These are phyloP conservation scores for Dipteronia dyeriana DNA, from an alignment of 345 rosid species.

Conservation along the genomic window DNA sequence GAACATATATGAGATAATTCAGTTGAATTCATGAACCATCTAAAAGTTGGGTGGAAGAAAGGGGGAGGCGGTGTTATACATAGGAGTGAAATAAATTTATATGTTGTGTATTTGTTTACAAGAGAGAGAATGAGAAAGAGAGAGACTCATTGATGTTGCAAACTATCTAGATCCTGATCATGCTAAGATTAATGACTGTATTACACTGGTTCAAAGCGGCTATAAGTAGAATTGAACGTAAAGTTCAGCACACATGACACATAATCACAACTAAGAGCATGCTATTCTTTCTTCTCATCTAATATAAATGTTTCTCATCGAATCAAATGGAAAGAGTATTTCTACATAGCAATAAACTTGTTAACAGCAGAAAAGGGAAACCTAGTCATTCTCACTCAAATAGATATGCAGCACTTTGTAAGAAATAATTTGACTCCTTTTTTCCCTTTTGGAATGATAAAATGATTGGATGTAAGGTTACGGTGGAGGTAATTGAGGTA, in stretches of 20 bases:
- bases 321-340: not conserved
- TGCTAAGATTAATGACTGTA: no score
- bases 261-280: not conserved
- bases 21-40: not conserved
- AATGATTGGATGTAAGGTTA: not conserved
- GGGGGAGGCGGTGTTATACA: not conserved
- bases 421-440: not conserved
- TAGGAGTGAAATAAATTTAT: no score
- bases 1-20: not conserved
- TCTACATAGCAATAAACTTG: not conserved
- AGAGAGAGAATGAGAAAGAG: not conserved
- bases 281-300: no score
- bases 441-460: not conserved
- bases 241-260: not conserved
- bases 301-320: no score
- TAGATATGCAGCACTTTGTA: not conserved
- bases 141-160: not conserved
- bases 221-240: no score
- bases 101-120: not conserved
- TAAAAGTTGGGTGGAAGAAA: not conserved
- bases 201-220: no score
- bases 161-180: no score
- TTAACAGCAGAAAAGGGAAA: not conserved
- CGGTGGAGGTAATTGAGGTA: not conserved
- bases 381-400: not conserved